A percentile compares a stretch with the other conserved stretches of the same genome.
Conservation (phyloP, 2,329 filamentous ascomycete genomes). For the Drechslera avenae region DNA sequence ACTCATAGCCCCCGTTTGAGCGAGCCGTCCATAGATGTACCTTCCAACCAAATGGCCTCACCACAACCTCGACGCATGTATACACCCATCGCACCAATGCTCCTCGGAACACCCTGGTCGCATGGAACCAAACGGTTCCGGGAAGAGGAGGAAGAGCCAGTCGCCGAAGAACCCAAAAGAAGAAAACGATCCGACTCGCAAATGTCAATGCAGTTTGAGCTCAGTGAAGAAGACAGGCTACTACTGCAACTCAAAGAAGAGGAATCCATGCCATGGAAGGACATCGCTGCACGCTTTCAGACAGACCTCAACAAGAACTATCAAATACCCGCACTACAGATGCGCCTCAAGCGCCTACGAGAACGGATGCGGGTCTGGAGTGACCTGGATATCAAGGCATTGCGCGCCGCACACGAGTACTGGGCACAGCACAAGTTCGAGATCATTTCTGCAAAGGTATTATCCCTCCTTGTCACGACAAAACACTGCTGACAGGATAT, state of each 20-base stretch:
- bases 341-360: slow-evolving; percentile 59
- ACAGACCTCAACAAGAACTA: slow-evolving; percentile 55
- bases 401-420: slow-evolving; percentile 58
- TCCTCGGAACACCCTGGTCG: slow-evolving; percentile 39
- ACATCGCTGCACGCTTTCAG: slow-evolving; percentile 58
- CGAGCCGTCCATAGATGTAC: slow-evolving; percentile 38
- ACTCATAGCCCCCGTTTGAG: slow-evolving; percentile 41
- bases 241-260: slow-evolving; percentile 59
- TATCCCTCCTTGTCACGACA: background rate
- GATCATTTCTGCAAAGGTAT: slow-evolving; percentile 58
- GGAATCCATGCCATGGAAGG: slow-evolving; percentile 60
- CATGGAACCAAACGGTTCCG: slow-evolving; percentile 45
- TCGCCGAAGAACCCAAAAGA: slow-evolving; percentile 43
- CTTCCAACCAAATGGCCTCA: slow-evolving; percentile 32
- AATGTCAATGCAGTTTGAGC: slow-evolving; percentile 44
- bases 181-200: slow-evolving; percentile 50
- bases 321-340: slow-evolving; percentile 60
- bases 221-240: slow-evolving; percentile 58
- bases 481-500: slow-evolving; percentile 12
- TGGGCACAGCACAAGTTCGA: slow-evolving; percentile 61
- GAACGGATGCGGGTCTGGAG: slow-evolving; percentile 59
- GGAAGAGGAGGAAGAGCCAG: slow-evolving; percentile 45
- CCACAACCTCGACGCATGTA: slow-evolving; percentile 52
- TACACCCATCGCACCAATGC: slow-evolving; percentile 53
- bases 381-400: slow-evolving; percentile 56